Evolutionary conservation across 805 yeast species (phyloP).

Genomic region (Candida sanyiensis): DNA sequence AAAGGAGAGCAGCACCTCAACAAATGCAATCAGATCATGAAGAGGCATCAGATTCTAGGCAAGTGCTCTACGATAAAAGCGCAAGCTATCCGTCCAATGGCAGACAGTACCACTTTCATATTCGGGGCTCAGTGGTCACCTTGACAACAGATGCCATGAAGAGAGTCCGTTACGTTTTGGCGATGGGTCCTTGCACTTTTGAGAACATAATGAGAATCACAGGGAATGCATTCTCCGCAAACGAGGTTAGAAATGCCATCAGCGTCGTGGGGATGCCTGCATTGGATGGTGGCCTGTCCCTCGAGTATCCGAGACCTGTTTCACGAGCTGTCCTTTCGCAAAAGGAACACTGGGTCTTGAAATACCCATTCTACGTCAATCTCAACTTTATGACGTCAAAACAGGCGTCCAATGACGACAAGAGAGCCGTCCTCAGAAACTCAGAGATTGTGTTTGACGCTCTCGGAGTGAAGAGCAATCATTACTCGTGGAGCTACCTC

Average conservation of each 20-base stretch:
- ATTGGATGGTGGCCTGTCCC: slow-evolving; percentile 21
- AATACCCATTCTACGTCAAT: slow-evolving; percentile 31
- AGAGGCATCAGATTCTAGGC: too few species aligned
- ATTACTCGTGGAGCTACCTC: slow-evolving; percentile 16
- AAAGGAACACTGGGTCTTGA: slow-evolving; percentile 31
- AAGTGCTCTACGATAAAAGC: too few species aligned
- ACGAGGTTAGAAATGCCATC: slow-evolving; percentile 28
- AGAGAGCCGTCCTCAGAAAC: slow-evolving; percentile 12
- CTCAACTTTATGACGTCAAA: slow-evolving; percentile 15
- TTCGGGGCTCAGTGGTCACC: too few species aligned
- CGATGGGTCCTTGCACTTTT: slow-evolving; percentile 42
- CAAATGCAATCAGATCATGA: too few species aligned
- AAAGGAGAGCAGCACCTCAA: too few species aligned
- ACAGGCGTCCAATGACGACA: slow-evolving; percentile 6
- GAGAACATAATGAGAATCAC: slow-evolving; percentile 29
- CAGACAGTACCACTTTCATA: too few species aligned
- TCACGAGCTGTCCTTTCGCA: slow-evolving; percentile 23
- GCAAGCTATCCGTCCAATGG: too few species aligned
- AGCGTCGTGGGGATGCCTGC: slow-evolving; percentile 22
- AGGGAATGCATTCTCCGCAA: slow-evolving; percentile 14
- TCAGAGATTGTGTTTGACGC: slow-evolving; percentile 17
- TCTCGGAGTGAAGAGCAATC: slow-evolving; percentile 13
- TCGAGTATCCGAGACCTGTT: slow-evolving; percentile 18
- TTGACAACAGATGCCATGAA: slow-evolving; percentile 8
- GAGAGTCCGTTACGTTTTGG: slow-evolving; percentile 40